Conservation (phyloP, 1,139 yeast genomes). For the Debaryomyces sp. region DNA sequence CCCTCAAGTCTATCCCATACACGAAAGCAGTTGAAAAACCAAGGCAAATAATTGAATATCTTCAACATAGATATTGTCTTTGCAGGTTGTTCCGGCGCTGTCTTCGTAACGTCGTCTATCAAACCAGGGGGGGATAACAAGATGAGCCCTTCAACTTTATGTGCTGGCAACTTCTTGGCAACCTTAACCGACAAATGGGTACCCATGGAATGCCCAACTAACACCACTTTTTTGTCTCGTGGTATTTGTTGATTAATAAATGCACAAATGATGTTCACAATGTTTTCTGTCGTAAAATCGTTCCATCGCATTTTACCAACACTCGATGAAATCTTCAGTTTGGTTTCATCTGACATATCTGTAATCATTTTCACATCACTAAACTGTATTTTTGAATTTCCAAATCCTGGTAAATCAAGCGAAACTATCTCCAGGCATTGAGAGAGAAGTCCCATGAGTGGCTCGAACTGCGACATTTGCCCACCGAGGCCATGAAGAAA, state of each 20-base stretch:
- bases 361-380: constrained; percentile 24
- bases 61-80: constrained; percentile 19
- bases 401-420: constrained; percentile 78
- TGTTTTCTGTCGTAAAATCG: constrained; percentile 50
- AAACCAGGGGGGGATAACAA: constrained; percentile 61
- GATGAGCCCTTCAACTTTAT: constrained; percentile 48
- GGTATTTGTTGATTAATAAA: constrained; percentile 45
- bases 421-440: constrained; percentile 67
- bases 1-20: constrained; percentile 67
- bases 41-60: constrained; percentile 47
- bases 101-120: constrained; percentile 26
- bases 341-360: constrained; percentile 26
- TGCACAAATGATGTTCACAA: constrained; percentile 48
- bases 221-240: constrained; percentile 49
- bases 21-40: constrained; percentile 57
- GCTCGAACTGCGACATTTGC: constrained; percentile 72
- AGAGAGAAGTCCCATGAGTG: constrained; percentile 62
- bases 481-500: constrained; percentile 81
- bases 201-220: constrained; percentile 81
- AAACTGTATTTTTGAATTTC: constrained; percentile 46
- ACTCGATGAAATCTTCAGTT: constrained; percentile 31
- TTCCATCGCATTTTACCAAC: constrained; percentile 38
- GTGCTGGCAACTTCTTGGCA: constrained; percentile 42
- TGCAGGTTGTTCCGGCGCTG: neutral
- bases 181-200: constrained; percentile 56